Base-by-base conservation (phyloP, 257 asterid genomes). In the Lycium barbarum region DNA sequence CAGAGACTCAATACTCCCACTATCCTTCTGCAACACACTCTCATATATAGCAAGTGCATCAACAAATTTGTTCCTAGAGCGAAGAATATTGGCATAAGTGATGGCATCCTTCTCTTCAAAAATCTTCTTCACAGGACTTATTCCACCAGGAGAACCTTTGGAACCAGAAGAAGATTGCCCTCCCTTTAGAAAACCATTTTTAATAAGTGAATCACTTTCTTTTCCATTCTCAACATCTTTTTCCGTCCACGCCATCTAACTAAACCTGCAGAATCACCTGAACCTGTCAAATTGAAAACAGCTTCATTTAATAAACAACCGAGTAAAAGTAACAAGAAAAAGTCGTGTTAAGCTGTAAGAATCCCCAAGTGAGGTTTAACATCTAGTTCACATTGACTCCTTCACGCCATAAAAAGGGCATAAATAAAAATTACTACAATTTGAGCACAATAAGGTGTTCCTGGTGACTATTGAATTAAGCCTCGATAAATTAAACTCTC, bases 31-130 rank as follows among this genome's bases (percentile, higher is more conserved):
- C 90, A 94, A 68, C 80, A 95, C 88, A 67, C 91, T 87, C 88
- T 92, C 98, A 83, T 95, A 97, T 70, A 94, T 94, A 63, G 93
- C 88, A 83, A 97, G 92, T 62, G 99, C 99, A 84, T 95, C 99
- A 76, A 84, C 92, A 86, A 92, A 97, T 86, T 97, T 97, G 87
- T 92, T 95, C 88, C 99, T 91, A 76, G 98, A 94, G 51, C 99
- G 98, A 72, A 97, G 98, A 79, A 93, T 92, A 93, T 92, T 89
- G 38, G 98, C 99, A 91, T 90, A 94, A 68, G 98, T 89, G 84
- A 97, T 88, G 63, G 91, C 96, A 89, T 94, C 96, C 86, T 92
- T 93, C 83, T 92, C 94, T 84, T 92, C 95, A 61, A 89, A 80
- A 73, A 62, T 90, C 88, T 86, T 94, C 89, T 92, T 92, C 15